Conservation (phyloP, 1,139 yeast genomes). For the Pichia sp. region DNA sequence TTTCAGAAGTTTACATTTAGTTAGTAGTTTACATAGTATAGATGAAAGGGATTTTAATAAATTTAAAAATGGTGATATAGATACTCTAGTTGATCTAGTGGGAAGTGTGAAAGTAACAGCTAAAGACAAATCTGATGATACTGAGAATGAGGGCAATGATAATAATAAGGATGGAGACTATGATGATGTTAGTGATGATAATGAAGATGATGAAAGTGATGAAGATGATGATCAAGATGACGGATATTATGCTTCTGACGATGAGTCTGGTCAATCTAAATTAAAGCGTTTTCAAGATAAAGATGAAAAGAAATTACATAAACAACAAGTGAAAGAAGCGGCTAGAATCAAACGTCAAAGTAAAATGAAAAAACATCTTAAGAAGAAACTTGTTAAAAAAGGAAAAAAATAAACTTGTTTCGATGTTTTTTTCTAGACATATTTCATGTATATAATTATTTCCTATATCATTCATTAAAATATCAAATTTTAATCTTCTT, state of each 20-base stretch:
- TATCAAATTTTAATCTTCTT: background rate
- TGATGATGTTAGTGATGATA: slow-evolving; percentile 25
- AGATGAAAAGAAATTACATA: slow-evolving; percentile 77
- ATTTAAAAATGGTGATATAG: slow-evolving; percentile 75
- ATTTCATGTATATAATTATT: background rate
- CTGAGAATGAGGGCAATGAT: slow-evolving; percentile 22
- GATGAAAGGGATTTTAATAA: slow-evolving; percentile 87
- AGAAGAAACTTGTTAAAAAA: slow-evolving; percentile 69
- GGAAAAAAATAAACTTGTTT: slow-evolving; percentile 10
- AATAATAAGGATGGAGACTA: slow-evolving; percentile 23
- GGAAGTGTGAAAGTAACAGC: slow-evolving; percentile 29
- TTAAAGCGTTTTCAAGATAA: slow-evolving; percentile 82
- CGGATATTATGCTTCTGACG: slow-evolving; percentile 31
- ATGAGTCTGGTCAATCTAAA: slow-evolving; percentile 36
- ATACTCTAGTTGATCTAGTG: slow-evolving; percentile 61
- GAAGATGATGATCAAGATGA: slow-evolving; percentile 34
- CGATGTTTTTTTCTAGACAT: background rate
- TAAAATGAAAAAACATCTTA: slow-evolving; percentile 86
- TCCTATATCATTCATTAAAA: background rate
- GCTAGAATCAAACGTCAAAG: slow-evolving; percentile 84
- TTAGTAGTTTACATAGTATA: slow-evolving; percentile 52
- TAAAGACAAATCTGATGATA: slow-evolving; percentile 20
- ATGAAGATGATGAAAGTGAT: slow-evolving; percentile 25
- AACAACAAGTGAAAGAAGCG: slow-evolving; percentile 74
- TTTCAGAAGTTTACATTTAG: slow-evolving; percentile 77